Base-by-base conservation (phyloP, 2,329 filamentous ascomycete species). In the Clonostachys solani region DNA sequence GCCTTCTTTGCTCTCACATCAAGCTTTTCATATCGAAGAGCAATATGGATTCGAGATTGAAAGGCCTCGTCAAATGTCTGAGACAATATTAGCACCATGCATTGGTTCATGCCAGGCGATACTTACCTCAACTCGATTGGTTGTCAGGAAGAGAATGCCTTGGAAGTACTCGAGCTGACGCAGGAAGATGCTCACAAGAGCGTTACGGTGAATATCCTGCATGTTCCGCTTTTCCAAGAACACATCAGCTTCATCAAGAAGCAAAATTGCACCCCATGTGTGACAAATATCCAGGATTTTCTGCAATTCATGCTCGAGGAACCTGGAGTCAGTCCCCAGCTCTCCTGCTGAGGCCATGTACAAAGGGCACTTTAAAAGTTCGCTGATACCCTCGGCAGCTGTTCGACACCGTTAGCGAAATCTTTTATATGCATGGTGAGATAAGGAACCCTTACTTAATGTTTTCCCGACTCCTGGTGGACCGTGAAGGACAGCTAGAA, bases 401-500 rank as follows among this genome's bases (percentile, higher is more conserved):
- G 23, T 29, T 29, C 8, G 23, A 29, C 10, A 10, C 23, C 23
- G 23, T 29, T 29, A 29, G 23, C 10, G 23, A 10, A 29, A 29
- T 2, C 23, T 29, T 29, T 29, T 29, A 4, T 29, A 29, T 29
- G 23, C 23, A 29, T 29, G 23, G 23, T 10, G 10, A 29, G 23
- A 29, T 29, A 9, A 29, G 23, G 23, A 10, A 29, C 23, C 23
- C 9, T 29, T 29, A 29, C 23, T 95, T 6, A 95, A 75, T 0
- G 90, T 95, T 69, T 95, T 95, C 44, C 91, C 91, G 0, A 90
- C 92, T 16, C 90, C 91, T 0, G 91, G 90, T 5, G 89, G 87
- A 4, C 90, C 89, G 55, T 95, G 89, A 1, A 96, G 78, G 2
- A 95, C 87, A 37, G 77, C 75, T 71, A 36, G 6, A 17, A 7